Base-by-base conservation (phyloP, 2,329 filamentous ascomycete species). In the Fusarium sp. region DNA sequence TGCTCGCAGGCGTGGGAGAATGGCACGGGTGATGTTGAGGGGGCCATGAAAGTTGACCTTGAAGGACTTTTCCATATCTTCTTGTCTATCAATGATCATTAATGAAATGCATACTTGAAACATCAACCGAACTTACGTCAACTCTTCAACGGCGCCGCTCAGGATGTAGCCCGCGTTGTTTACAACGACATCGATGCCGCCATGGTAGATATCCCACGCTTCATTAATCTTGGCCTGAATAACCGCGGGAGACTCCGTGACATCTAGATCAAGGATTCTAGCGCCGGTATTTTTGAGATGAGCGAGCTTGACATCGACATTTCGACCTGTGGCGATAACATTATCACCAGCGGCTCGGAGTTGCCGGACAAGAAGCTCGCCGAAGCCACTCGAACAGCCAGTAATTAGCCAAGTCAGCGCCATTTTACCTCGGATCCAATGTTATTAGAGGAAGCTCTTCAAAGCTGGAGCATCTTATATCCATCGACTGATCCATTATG, bases 351-450 rank as follows among this genome's bases (percentile, higher is more conserved):
- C 72, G 22, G 80, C 77, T 11, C 81, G 74, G 38, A 85, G 79
- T 57, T 83, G 79, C 17, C 80, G 78, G 6, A 82, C 82, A 20
- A 85, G 75, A 6, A 76, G 57, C 40, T 81, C 77, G 16, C 84
- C 84, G 40, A 86, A 85, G 22, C 84, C 84, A 57, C 81, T 85
- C 10, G 83, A 84, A 72, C 82, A 84, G 53, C 84, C 84, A 1
- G 84, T 86, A 42, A 86, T 82, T 17, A 86, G 44, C 82, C 81
- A 84, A 2, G 80, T 82, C 1, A 61, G n/a, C 27, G 14, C 12
- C 70, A 75, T 75, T 10, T 35, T 38, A 5, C 35, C n/a, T 24
- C 12, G 42, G 42, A 46, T 17, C 14, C 22, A 14, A 46, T 46
- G 42, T 8, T 22, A 46, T 12, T 1, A 46, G 8, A 46, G 42